Percentiles rank a stretch among this genome's conserved stretches.
phyloP scores from a whole-genome alignment of 2,329 filamentous ascomycete species.

The Epichloe uncinata region DNA sequence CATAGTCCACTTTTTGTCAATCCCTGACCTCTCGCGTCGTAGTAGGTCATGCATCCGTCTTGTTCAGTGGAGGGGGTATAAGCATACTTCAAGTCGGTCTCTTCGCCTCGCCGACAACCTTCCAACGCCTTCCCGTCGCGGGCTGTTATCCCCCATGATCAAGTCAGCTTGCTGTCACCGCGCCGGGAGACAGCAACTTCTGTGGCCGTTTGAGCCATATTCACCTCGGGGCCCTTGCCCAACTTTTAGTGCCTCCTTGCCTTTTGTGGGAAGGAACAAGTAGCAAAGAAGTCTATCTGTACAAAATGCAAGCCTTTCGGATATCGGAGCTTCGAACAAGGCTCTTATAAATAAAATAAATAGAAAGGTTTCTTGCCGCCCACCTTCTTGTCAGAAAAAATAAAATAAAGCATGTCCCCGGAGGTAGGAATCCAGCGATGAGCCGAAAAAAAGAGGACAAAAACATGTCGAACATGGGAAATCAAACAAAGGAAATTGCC shows the following conservation, averaged over 20 bases:
- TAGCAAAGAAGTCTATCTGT: constrained; percentile 29
- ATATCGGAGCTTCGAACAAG: constrained; percentile 1
- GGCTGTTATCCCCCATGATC: background rate
- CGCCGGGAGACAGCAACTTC: constrained; percentile 2
- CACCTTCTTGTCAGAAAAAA: constrained; percentile 3
- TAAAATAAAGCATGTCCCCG: constrained; percentile 3
- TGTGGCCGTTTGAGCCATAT: constrained; percentile 8
- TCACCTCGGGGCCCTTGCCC: constrained; percentile 15
- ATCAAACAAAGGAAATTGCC: constrained; percentile 10
- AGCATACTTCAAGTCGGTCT: constrained; percentile 23
- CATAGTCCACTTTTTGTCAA: constrained; percentile 20
- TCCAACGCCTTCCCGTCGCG: constrained; percentile 23
- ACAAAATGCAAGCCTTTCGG: constrained; percentile 20
- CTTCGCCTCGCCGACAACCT: constrained; percentile 23
- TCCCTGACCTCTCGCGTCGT: constrained; percentile 21
- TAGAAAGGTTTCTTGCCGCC: background rate
- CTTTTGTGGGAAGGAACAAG: constrained; percentile 19
- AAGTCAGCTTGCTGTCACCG: constrained; percentile 1
- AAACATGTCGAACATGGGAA: constrained; percentile 16
- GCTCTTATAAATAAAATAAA: background rate
- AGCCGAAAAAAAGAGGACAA: background rate
- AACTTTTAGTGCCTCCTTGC: constrained; percentile 23
- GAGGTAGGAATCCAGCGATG: background rate
- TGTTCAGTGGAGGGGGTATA: constrained; percentile 23
- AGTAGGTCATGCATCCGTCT: constrained; percentile 18